Conservation (phyloP, 257 asterid genomes). For the Leonotis leonurus region DNA sequence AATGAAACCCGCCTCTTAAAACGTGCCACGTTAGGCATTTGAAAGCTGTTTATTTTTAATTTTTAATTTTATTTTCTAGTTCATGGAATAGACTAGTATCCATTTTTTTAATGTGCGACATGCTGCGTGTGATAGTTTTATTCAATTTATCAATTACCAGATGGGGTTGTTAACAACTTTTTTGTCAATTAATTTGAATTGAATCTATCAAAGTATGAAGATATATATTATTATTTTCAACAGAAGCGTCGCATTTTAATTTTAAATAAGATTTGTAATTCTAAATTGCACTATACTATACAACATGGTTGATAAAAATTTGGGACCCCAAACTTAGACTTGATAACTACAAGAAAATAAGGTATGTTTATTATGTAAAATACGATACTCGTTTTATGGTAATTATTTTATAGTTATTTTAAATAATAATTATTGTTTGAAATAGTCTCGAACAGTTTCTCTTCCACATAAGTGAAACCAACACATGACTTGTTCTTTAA, state of each 20-base stretch:
- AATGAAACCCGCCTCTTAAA: slow-evolving; percentile 2
- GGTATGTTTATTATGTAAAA: no score
- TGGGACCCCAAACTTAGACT: not conserved
- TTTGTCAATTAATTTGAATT: not conserved
- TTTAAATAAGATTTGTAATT: not conserved
- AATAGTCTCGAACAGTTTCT: no score
- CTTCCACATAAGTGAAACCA: no score
- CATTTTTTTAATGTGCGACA: no score
- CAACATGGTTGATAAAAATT: not conserved
- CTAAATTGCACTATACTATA: slow-evolving; percentile 8
- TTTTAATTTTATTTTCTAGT: not conserved
- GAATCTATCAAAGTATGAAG: not conserved
- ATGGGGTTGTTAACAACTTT: not conserved
- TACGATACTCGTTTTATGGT: no score
- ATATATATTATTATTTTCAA: not conserved
- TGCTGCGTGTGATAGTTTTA: no score
- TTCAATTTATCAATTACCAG: not conserved
- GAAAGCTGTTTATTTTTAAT: not conserved
- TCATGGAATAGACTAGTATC: no score
- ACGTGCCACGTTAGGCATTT: slow-evolving; percentile 18
- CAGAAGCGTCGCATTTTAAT: not conserved
- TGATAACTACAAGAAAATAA: no score
- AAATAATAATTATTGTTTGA: no score
- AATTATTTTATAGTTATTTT: no score
- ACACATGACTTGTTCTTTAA: no score